A percentile compares a stretch with the other conserved stretches of the same genome.
Evolutionary conservation across 768 basidiomycete species (phyloP).

Genomic region (Mycena floridula): DNA sequence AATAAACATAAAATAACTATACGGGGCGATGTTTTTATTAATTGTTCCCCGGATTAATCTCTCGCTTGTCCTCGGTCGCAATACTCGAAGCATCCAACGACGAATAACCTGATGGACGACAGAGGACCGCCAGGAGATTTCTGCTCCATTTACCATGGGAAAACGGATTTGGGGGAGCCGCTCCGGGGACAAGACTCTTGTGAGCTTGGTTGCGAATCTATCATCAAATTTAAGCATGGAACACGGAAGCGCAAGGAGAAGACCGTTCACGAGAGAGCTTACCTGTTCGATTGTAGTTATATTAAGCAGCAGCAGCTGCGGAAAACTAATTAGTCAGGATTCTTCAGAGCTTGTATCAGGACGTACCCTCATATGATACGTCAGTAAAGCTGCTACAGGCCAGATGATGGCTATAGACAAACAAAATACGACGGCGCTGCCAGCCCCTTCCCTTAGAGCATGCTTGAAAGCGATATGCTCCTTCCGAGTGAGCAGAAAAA

Average conservation of each 20-base stretch:
- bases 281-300: slow-evolving; percentile 97
- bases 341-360: not conserved
- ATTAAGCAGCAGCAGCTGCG: slow-evolving; percentile 74
- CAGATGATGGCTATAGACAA: slow-evolving; percentile 70
- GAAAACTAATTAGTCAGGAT: slow-evolving; percentile 4
- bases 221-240: slow-evolving; percentile 3
- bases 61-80: slow-evolving; percentile 67
- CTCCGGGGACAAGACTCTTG: slow-evolving; percentile 55
- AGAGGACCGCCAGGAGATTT: slow-evolving; percentile 73
- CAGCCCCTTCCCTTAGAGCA: slow-evolving; percentile 49
- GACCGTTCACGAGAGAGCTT: slow-evolving; percentile 18
- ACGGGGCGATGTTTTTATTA: no score
- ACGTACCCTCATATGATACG: slow-evolving; percentile 83
- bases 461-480: slow-evolving; percentile 40
- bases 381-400: slow-evolving; percentile 74
- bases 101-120: slow-evolving; percentile 73
- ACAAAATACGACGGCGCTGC: slow-evolving; percentile 77
- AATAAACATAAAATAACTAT: no score
- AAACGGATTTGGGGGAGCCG: slow-evolving; percentile 80
- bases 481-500: slow-evolving; percentile 57
- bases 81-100: slow-evolving; percentile 65
- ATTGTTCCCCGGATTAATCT: slow-evolving; percentile 80
- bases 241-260: not conserved
- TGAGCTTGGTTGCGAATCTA: slow-evolving; percentile 87
- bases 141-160: slow-evolving; percentile 69